Percentiles rank a stretch among this genome's conserved stretches.
phyloP scores from a whole-genome alignment of 768 basidiomycete species.

The Pisolithus sp. region DNA sequence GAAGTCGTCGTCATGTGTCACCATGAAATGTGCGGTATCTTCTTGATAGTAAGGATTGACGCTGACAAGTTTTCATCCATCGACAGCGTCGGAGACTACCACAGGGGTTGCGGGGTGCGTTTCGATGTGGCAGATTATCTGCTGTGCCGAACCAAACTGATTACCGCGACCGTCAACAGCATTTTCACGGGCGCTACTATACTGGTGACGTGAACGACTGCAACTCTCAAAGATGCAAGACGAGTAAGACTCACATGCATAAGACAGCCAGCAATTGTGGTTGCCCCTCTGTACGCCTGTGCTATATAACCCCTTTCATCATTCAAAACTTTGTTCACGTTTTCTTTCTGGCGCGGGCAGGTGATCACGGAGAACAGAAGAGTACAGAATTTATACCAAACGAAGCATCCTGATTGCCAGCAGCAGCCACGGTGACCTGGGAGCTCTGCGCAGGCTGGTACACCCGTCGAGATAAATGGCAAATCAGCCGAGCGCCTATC shows the following conservation, averaged over 20 bases:
- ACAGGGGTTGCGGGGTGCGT: constrained; percentile 32
- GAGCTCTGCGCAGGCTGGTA: neutral
- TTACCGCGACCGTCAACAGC: constrained; percentile 15
- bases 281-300: constrained; percentile 20
- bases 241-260: constrained; percentile 29
- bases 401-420: constrained; percentile 28
- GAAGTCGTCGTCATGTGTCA: constrained; percentile 22
- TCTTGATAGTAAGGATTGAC: neutral
- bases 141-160: neutral
- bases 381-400: constrained; percentile 33
- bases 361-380: constrained; percentile 31
- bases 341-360: constrained; percentile 10
- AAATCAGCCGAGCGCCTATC: too few species aligned
- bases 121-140: neutral
- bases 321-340: constrained; percentile 11
- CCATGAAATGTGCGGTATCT: constrained; percentile 29
- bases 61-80: neutral
- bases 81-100: constrained; percentile 30
- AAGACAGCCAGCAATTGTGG: constrained; percentile 30
- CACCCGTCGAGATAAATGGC: too few species aligned
- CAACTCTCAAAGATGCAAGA: constrained; percentile 26
- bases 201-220: constrained; percentile 29
- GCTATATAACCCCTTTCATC: neutral
- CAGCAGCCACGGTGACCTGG: constrained; percentile 11
- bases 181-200: constrained; percentile 34